Evolutionary conservation across 495 filamentous ascomycete species (phyloP), one percentile per base, ranked within the genome.

Genomic region (Cudoniella acicularis): DNA sequence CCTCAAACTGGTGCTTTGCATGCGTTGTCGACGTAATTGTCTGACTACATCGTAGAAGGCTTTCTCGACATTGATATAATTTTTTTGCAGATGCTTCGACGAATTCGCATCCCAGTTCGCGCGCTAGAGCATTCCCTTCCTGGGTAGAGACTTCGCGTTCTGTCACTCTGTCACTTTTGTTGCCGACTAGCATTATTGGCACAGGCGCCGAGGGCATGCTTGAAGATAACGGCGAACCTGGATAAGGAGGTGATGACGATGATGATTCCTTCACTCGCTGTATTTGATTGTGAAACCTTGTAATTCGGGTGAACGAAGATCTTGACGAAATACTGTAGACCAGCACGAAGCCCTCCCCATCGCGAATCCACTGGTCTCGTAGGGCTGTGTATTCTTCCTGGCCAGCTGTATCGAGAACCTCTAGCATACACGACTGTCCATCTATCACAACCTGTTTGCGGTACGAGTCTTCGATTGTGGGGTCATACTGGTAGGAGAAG

Each of bases 71-170:
- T 98, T 98, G 77, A 97, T 90, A 78, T 94, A 97, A 68, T 96
- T 96, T 77, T n/a, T 98, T 97, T n/a, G 94, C 94, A 13, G 93
- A 97, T 3, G 94, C 94, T 72, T 98, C 94, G 57, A 98, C 92
- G 66, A 98, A 98, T 59, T 98, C 94, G 73, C 94, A 98, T 51
- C 90, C 90, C 36, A 98, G 78, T 68, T 96, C 90, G 68, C 91
- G 88, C 41, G 94, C 95, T 18, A 98, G 73, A 22, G 91, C 91
- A 58, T 90, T 89, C 3, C 94, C 94, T 75, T 98, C 94, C 70
- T 98, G 94, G 24, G 92, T 95, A 1, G 92, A 96, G 8, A 98
- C 94, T 60, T 96, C 94, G 53, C 94, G 84, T 73, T 98, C 95
- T 13, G 93, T 93, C 17, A 94, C 90, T 60, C 92, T 82, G 76